Evolutionary conservation across 768 basidiomycete genomes (phyloP).

Genomic region (Exidia glandulosa): DNA sequence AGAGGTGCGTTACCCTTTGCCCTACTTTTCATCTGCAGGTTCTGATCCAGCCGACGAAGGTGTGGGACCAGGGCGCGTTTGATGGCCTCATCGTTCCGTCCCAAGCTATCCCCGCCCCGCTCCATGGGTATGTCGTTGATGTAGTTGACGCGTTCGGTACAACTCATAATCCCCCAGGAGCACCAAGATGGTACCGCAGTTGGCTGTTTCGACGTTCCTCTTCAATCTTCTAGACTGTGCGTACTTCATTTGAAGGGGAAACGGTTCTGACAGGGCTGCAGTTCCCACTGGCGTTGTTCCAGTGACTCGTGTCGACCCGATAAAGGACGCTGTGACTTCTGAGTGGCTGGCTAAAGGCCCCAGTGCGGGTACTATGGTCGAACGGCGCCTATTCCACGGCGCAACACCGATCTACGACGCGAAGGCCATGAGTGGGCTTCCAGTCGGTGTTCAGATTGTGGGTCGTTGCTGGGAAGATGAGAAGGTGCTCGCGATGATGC

Average conservation of each 20-base stretch:
- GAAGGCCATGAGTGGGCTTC: slow-evolving; percentile 60
- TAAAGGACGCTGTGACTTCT: slow-evolving; percentile 45
- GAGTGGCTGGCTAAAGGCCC: slow-evolving; percentile 41
- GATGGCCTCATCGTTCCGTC: slow-evolving; percentile 71
- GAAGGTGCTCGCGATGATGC: slow-evolving; percentile 73
- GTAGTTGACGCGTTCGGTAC: background rate
- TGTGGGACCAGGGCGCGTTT: slow-evolving; percentile 56
- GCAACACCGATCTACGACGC: slow-evolving; percentile 53
- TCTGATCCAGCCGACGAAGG: slow-evolving; percentile 24
- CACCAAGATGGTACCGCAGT: background rate
- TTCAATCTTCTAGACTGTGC: slow-evolving; percentile 64
- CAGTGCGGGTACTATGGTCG: slow-evolving; percentile 53
- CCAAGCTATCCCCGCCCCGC: slow-evolving; percentile 61
- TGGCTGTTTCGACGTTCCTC: slow-evolving; percentile 32
- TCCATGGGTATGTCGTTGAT: slow-evolving; percentile 42
- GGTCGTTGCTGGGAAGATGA: slow-evolving; percentile 77
- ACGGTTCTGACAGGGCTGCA: background rate
- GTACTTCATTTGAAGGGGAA: background rate
- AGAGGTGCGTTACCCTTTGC: too few species aligned
- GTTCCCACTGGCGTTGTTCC: slow-evolving; percentile 60
- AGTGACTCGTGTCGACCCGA: slow-evolving; percentile 61
- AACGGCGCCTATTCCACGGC: too few species aligned
- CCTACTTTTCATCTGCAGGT: too few species aligned
- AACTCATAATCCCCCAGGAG: too few species aligned
- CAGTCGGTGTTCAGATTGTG: slow-evolving; percentile 72